These are phyloP conservation scores for Colletotrichum salicis DNA, from an alignment of 2,329 filamentous ascomycete genomes.

Conservation along the genomic window DNA sequence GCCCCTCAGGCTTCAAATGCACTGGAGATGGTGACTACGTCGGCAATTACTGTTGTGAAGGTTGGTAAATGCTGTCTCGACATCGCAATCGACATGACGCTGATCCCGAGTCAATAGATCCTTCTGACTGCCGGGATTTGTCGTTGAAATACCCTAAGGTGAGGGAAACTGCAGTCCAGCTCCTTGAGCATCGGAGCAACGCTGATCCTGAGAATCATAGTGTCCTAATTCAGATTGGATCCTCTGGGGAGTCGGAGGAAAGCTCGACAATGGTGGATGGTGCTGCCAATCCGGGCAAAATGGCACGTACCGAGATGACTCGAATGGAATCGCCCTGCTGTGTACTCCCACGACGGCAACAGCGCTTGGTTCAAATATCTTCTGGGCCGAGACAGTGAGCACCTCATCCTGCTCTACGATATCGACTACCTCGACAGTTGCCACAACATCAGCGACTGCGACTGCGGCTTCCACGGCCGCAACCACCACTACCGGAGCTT, in stretches of 20 bases:
- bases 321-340: background rate
- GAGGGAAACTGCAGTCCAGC: background rate
- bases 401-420: constrained; percentile 1
- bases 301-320: constrained; percentile 6
- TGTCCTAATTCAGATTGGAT: constrained; percentile 7
- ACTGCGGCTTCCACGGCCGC: background rate
- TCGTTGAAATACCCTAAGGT: constrained; percentile 2
- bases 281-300: constrained; percentile 11
- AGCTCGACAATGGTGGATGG: constrained; percentile 13
- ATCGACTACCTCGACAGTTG: background rate
- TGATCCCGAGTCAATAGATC: constrained; percentile 2
- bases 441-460: background rate
- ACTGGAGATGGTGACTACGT: constrained; percentile 22
- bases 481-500: background rate
- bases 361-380: background rate
- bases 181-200: background rate
- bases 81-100: background rate
- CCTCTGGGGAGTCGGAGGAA: constrained; percentile 12
- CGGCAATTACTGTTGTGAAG: constrained; percentile 16
- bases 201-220: background rate
- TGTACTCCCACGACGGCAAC: constrained; percentile 7
- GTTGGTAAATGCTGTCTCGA: background rate
- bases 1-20: constrained; percentile 13
- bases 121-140: background rate
- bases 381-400: background rate